Percentiles rank a stretch among this genome's conserved stretches.
Conservation (phyloP, 2,329 filamentous ascomycete species). For the Metarhizium rileyi region DNA sequence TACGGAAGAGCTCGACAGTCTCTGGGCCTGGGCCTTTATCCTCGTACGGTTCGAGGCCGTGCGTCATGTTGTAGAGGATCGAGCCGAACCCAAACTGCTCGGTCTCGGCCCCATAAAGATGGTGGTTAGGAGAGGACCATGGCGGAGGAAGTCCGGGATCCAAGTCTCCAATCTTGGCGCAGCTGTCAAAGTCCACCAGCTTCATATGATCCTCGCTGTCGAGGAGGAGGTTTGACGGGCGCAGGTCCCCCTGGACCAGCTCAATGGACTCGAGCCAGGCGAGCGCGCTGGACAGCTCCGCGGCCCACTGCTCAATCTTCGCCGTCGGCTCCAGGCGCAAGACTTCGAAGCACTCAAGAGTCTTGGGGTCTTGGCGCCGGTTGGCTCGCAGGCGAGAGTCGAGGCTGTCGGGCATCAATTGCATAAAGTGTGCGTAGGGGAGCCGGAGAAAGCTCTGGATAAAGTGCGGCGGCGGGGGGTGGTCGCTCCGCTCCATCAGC, state of each 20-base stretch:
- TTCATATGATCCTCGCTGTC: slow-evolving; percentile 2
- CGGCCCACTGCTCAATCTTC: slow-evolving; percentile 3
- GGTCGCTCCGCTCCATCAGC: slow-evolving; percentile 2
- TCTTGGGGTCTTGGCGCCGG: background rate
- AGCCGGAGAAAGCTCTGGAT: slow-evolving; percentile 3
- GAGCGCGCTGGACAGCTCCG: background rate
- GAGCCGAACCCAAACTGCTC: slow-evolving; percentile 3
- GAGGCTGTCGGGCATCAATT: slow-evolving; percentile 1
- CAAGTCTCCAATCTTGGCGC: background rate
- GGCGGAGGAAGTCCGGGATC: slow-evolving; percentile 1
- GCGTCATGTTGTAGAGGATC: slow-evolving; percentile 2
- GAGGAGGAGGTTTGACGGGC: slow-evolving; percentile 1
- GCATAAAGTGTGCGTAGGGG: slow-evolving; percentile 1
- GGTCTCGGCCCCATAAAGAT: slow-evolving; percentile 1
- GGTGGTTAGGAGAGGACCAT: background rate
- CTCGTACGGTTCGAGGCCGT: slow-evolving; percentile 2
- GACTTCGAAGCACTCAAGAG: slow-evolving; percentile 1
- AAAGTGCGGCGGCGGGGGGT: background rate
- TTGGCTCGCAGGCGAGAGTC: background rate
- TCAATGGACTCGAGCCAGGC: slow-evolving; percentile 3
- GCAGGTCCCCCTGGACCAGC: slow-evolving; percentile 3
- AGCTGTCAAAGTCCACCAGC: slow-evolving; percentile 4
- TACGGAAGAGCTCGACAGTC: background rate
- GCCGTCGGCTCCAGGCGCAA: slow-evolving; percentile 1
- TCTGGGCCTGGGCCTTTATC: background rate